These are phyloP conservation scores for Backusella australiensis DNA, from an alignment of 192 early-diverging fungal species.

Conservation along the genomic window DNA sequence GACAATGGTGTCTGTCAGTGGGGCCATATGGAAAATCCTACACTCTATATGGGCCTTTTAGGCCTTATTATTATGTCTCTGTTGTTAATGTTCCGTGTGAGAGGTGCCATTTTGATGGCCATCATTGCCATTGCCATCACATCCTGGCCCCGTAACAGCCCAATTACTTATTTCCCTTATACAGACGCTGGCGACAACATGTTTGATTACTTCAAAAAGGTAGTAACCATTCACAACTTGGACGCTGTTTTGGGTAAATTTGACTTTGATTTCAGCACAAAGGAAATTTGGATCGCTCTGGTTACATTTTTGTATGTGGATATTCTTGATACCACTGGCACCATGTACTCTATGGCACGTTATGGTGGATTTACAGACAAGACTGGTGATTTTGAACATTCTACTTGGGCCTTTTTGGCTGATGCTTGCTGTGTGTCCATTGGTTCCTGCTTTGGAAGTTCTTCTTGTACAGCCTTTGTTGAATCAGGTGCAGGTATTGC, in stretches of 20 bases:
- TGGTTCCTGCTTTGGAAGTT: conserved; percentile 68
- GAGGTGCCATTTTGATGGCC: conserved; percentile 69
- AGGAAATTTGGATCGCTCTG: conserved; percentile 75
- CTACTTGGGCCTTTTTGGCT: conserved; percentile 66
- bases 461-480: conserved; percentile 75
- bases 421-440: conserved; percentile 65
- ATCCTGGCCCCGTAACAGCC: conserved; percentile 70
- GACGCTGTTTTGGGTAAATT: conserved; percentile 49
- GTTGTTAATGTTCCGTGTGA: conserved; percentile 59
- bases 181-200: conserved; percentile 52
- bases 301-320: conserved; percentile 84
- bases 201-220: conserved; percentile 70
- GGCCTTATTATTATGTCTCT: conserved; percentile 67
- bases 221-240: conserved; percentile 39
- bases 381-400: conserved; percentile 74
- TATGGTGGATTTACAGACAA: conserved; percentile 80
- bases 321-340: conserved; percentile 83
- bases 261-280: conserved; percentile 56
- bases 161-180: conserved; percentile 76
- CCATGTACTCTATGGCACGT: conserved; percentile 81
- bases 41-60: conserved; percentile 41
- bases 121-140: conserved; percentile 70
- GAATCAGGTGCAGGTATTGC: conserved; percentile 83
- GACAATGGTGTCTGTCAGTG: conserved; percentile 52
- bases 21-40: conserved; percentile 65